phyloP scores from a whole-genome alignment of 2,329 filamentous ascomycete species.

The Incumbomyces lentus region DNA sequence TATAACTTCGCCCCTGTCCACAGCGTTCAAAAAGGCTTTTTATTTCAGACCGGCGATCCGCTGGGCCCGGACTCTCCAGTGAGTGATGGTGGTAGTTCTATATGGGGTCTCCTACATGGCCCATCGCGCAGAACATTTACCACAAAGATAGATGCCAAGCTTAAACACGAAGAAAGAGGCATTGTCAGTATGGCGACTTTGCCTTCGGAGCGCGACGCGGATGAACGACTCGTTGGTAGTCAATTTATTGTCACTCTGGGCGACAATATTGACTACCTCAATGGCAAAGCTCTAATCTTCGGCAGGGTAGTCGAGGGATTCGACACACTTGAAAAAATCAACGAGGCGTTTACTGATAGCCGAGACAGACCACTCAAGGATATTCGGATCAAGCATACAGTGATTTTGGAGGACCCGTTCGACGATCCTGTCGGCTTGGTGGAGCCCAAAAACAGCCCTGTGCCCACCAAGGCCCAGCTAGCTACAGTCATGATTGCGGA shows the following conservation, averaged over 20 bases:
- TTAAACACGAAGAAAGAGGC: constrained; percentile 80
- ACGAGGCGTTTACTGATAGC: constrained; percentile 76
- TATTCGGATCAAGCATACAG: constrained; percentile 86
- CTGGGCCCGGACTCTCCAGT: constrained; percentile 73
- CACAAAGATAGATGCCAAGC: constrained; percentile 73
- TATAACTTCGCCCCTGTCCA: constrained; percentile 95
- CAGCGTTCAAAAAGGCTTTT: constrained; percentile 87
- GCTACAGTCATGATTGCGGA: constrained; percentile 86
- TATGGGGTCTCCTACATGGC: constrained; percentile 74
- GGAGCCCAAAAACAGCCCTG: constrained; percentile 68
- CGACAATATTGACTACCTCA: constrained; percentile 78
- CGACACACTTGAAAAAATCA: constrained; percentile 86
- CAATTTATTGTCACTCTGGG: constrained; percentile 91
- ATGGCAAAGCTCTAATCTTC: constrained; percentile 90
- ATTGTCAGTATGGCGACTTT: constrained; percentile 98
- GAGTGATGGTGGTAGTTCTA: constrained; percentile 84
- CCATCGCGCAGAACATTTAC: constrained; percentile 65
- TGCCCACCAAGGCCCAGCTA: constrained; percentile 73
- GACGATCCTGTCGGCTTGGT: constrained; percentile 67
- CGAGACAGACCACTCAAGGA: constrained; percentile 82
- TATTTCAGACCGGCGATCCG: constrained; percentile 91
- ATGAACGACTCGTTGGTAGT: constrained; percentile 71
- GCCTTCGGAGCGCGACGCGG: constrained; percentile 62
- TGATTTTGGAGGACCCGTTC: constrained; percentile 85
- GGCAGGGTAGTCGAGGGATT: constrained; percentile 94